These are phyloP conservation scores for Pythium plurisporium DNA, from an alignment of 352 stramenopile species.

Conservation along the genomic window DNA sequence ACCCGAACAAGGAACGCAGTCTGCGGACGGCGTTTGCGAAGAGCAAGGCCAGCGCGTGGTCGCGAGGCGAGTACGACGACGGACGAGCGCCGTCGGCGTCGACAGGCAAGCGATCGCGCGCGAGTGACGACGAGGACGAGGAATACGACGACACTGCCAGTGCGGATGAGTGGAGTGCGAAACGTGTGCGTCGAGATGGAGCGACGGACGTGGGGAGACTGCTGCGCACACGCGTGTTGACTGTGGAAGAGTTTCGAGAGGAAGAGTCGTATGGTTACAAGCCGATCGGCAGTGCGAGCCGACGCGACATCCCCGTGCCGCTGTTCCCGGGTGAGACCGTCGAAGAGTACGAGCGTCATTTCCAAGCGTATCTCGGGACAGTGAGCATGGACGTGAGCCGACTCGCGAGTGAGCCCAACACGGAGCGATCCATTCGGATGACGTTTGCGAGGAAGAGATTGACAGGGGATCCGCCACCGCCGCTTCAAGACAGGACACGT, in stretches of 20 bases:
- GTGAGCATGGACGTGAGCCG: neutral
- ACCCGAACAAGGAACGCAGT: conserved; percentile 4
- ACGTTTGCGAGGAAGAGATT: conserved; percentile 4
- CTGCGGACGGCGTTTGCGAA: conserved; percentile 8
- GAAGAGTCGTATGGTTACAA: neutral
- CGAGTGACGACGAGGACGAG: neutral
- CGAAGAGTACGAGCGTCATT: conserved; percentile 29
- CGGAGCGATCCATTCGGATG: conserved; percentile 1
- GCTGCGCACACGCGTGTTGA: conserved; percentile 3
- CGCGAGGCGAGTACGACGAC: neutral
- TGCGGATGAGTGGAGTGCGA: neutral
- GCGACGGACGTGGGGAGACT: neutral
- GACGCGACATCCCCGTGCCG: conserved; percentile 19
- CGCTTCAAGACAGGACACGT: neutral
- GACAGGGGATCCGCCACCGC: neutral
- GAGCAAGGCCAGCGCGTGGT: neutral
- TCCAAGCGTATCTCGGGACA: conserved; percentile 3
- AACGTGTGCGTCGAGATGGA: neutral
- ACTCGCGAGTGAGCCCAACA: conserved; percentile 1
- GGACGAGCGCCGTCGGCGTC: neutral
- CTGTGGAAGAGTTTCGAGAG: conserved; percentile 1
- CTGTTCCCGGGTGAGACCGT: conserved; percentile 28
- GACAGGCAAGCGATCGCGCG: neutral
- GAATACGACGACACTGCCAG: neutral
- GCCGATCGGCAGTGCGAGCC: neutral